phyloP scores from a whole-genome alignment of 257 asterid genomes.

The Gentiana dahurica region DNA sequence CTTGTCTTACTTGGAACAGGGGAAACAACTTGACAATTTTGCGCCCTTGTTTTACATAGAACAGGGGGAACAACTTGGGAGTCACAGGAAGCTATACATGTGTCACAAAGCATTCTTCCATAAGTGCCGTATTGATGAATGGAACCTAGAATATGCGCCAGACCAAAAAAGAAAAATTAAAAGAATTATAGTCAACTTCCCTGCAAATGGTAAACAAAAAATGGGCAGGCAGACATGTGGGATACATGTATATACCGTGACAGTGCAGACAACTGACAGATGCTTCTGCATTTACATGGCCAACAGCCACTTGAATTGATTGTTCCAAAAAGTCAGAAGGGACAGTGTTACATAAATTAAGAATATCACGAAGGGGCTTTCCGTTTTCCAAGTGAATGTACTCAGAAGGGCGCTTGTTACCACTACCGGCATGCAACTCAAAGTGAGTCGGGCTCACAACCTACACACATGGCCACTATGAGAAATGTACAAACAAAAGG shows the following conservation, averaged over 20 bases:
- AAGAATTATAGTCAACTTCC: neutral
- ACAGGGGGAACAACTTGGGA: too few species aligned
- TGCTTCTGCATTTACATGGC: slow-evolving; percentile 22
- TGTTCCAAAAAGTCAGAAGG: slow-evolving; percentile 38
- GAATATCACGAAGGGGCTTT: slow-evolving; percentile 54
- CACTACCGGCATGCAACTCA: slow-evolving; percentile 76
- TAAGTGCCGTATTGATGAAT: slow-evolving; percentile 19
- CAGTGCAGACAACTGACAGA: slow-evolving; percentile 42
- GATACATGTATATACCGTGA: slow-evolving; percentile 38
- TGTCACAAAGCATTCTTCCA: too few species aligned
- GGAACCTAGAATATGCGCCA: slow-evolving; percentile 22
- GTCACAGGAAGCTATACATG: too few species aligned
- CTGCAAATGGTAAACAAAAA: neutral
- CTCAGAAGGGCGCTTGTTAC: slow-evolving; percentile 73
- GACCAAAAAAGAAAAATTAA: too few species aligned
- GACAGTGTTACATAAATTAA: slow-evolving; percentile 55
- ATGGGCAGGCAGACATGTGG: neutral
- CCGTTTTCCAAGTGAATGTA: slow-evolving; percentile 72
- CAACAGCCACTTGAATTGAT: slow-evolving; percentile 42
- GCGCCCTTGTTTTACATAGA: too few species aligned
- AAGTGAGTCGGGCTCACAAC: slow-evolving; percentile 68
- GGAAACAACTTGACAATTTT: too few species aligned
- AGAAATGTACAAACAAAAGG: slow-evolving; percentile 7
- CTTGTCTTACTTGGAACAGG: too few species aligned
- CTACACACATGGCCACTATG: slow-evolving; percentile 26